Evolutionary conservation across 352 stramenopile genomes (phyloP), one percentile per base, ranked within the genome.

Genomic region (Phytophthora constricta): DNA sequence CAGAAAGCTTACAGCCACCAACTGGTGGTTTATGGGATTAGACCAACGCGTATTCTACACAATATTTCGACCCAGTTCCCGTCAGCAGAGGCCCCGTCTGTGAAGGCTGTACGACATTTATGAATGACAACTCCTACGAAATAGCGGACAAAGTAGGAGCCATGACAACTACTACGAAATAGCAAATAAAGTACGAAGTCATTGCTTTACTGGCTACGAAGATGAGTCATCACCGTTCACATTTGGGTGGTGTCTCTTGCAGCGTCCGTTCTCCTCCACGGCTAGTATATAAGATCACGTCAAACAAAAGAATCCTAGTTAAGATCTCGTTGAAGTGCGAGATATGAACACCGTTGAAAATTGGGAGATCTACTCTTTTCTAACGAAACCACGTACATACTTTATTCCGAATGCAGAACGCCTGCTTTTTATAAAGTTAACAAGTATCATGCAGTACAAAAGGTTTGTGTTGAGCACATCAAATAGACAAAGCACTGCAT

Each of bases 131-230:
- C 26, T 37, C 16, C 16, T 31, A 19, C 17, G n/a, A n/a, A n/a
- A n/a, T n/a, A n/a, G 17, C 4, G 14, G 4, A 9, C 2, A 54
- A 3, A 17, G 28, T 3, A 23, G n/a, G 16, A 54, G 33, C 22
- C 22, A 54, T 17, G 47, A 54, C 47, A 26, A 31, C 7, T 54
- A 39, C 47, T 17, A 54, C 5, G 22, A 34, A 31, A 54, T 37
- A 20, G 9, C 20, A 5, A 4, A 33, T 9, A 20, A 39, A 9
- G 47, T 54, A 13, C 47, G 11, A 37, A 11, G 31, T 37, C 31
- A 37, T 13, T n/a, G 31, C 17, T 31, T 45, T 23, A n/a, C 19
- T 5, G 27, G 13, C 5, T 19, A 45, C 27, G 23, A 57, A 43
- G 20, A 8, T 2, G 49, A 57, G 9, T 19, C 17, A 9, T 28